Base-by-base conservation (phyloP, 805 yeast genomes). In the Saturnispora serradocipensis region DNA sequence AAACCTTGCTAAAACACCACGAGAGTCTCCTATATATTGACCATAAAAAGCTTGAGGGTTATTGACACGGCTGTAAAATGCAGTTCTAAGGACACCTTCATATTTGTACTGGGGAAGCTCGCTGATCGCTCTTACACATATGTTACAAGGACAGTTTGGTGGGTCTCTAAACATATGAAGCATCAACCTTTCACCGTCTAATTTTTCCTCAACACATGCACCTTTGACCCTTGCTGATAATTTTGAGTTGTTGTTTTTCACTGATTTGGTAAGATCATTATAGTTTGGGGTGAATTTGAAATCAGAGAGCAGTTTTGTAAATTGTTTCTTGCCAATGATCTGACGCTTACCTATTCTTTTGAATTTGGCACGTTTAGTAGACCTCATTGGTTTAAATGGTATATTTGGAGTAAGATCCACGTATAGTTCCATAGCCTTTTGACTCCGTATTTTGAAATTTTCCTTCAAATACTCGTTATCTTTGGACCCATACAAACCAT, bases 141-240 rank as follows among this genome's bases (percentile, higher is more conserved):
- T 20, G 3, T 43, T 16, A 22, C 52, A 49, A 15, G 13, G 5
- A 32, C 52, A 49, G 65, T 59, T 34, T 53, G 54, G 38, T 60
- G 45, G 40, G 16, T 59, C 10, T 77, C 82, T 53, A 43, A 71
- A 64, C 69, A 81, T 78, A 63, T 91, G 99, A 45, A 89, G 57
- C 50, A 87, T 82, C 59, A 88, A 80, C 57, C 99, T 69, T 65
- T 91, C 97, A 3, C 98, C 99, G 66, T 91, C 97, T 69, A 89
- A 76, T 63, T 91, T 91, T 63, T 91, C 97, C 61, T 91, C 98
- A 9, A 91, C 79, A 49, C 74, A 75, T 59, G 88, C 88, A 11
- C 60, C 58, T 16, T 43, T 45, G 5, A 27, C 5, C 28, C 53
- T 50, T 15, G 32, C 38, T 28, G 34, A 25, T 1, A 43, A 13